phyloP scores from a whole-genome alignment of 2,329 filamentous ascomycete species.

The Beauveria medogensis region DNA sequence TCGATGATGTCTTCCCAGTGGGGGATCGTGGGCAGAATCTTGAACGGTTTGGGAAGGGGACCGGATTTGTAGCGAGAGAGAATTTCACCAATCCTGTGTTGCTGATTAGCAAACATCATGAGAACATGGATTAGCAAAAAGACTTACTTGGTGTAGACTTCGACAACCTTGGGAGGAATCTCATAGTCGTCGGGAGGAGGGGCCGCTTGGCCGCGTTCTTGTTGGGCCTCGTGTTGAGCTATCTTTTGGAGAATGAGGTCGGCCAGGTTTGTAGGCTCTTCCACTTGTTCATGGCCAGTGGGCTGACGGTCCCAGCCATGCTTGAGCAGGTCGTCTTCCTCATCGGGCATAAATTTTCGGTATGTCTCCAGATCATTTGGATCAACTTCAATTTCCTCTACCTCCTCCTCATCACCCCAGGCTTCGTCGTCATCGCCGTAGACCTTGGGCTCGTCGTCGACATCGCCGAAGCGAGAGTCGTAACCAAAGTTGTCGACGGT shows the following conservation, averaged over 20 bases:
- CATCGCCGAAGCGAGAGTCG: conserved; percentile 62
- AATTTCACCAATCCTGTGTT: conserved; percentile 66
- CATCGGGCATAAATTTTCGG: conserved; percentile 74
- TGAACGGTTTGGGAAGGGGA: conserved; percentile 96
- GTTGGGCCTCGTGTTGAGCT: conserved; percentile 73
- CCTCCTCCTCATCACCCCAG: conserved; percentile 71
- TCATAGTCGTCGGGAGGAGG: conserved; percentile 68
- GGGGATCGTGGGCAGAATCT: conserved; percentile 85
- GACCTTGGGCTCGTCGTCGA: conserved; percentile 34
- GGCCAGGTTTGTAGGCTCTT: conserved; percentile 68
- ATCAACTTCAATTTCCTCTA: conserved; percentile 71
- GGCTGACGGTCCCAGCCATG: conserved; percentile 48
- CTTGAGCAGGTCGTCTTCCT: conserved; percentile 66
- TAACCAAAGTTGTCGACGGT: conserved; percentile 61
- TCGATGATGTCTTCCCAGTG: conserved; percentile 83
- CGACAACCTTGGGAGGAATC: conserved; percentile 82
- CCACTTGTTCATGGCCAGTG: conserved; percentile 34
- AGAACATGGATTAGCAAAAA: neutral
- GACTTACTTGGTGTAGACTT: conserved; percentile 80
- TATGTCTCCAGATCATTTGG: conserved; percentile 85
- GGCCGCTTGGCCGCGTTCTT: conserved; percentile 34
- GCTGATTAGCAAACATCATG: conserved; percentile 11
- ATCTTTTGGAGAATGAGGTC: conserved; percentile 94
- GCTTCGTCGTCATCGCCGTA: conserved; percentile 57
- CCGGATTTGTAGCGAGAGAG: conserved; percentile 91